Percentiles rank a stretch among this genome's conserved stretches.
Evolutionary conservation across 140 eudicot genomes (phyloP).

Genomic region (Stevia rebaudiana): DNA sequence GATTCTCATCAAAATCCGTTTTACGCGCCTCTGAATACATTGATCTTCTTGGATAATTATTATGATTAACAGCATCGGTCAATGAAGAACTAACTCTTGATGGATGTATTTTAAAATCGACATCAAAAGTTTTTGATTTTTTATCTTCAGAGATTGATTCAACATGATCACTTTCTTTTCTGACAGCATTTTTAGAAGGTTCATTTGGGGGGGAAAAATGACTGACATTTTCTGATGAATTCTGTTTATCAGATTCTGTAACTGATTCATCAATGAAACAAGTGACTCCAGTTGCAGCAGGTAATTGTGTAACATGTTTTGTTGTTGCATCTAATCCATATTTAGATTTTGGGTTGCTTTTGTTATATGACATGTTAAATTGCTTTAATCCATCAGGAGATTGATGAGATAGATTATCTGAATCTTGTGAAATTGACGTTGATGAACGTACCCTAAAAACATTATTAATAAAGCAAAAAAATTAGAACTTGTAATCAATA

Average conservation of each 20-base stretch:
- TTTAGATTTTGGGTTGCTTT: slow-evolving; percentile 36
- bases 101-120: slow-evolving; percentile 24
- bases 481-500: slow-evolving; percentile 11
- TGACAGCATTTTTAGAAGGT: background rate
- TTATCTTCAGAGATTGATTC: slow-evolving; percentile 30
- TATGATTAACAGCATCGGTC: slow-evolving; percentile 13
- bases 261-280: slow-evolving; percentile 51
- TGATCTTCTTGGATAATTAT: slow-evolving; percentile 23
- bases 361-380: slow-evolving; percentile 66
- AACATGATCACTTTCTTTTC: slow-evolving; percentile 5
- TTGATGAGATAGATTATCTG: slow-evolving; percentile 25
- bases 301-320: slow-evolving; percentile 50
- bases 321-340: slow-evolving; percentile 48
- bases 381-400: slow-evolving; percentile 42
- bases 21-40: slow-evolving; percentile 17
- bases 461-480: slow-evolving; percentile 9
- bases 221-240: slow-evolving; percentile 22
- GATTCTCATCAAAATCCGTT: slow-evolving; percentile 43
- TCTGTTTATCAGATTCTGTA: slow-evolving; percentile 24
- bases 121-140: slow-evolving; percentile 21
- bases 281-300: slow-evolving; percentile 60
- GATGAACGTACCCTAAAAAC: slow-evolving; percentile 44
- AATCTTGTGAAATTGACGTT: slow-evolving; percentile 30
- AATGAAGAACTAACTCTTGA: slow-evolving; percentile 28
- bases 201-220: slow-evolving; percentile 3